Percentiles rank a stretch among this genome's conserved stretches.
Conservation (phyloP, 164 flowering plant species). For the Tinospora cordifolia region DNA sequence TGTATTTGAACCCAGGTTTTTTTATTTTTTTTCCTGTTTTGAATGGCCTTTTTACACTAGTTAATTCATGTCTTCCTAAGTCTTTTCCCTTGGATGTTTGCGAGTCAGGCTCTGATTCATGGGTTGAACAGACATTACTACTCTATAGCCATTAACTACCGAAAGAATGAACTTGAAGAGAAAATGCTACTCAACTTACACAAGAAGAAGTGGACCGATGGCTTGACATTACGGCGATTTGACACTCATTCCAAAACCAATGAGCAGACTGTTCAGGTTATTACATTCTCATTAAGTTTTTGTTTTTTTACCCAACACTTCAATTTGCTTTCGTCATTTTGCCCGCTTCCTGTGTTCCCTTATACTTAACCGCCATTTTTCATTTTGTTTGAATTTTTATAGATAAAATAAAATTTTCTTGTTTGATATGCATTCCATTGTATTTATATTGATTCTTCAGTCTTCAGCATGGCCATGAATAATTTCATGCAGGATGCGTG, state of each 20-base stretch:
- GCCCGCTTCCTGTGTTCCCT: not conserved
- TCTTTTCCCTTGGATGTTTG: not conserved
- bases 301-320: not conserved
- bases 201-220: constrained; percentile 99
- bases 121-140: constrained; percentile 93
- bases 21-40: not conserved
- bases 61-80: not conserved
- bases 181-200: constrained; percentile 61
- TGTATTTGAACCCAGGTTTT: too few species aligned
- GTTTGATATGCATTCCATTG: not conserved
- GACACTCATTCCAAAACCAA: constrained; percentile 31
- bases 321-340: not conserved
- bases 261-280: constrained; percentile 59
- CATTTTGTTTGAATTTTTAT: too few species aligned
- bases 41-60: not conserved
- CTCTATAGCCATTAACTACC: constrained; percentile 90
- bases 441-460: not conserved
- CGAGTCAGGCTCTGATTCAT: constrained; percentile 77
- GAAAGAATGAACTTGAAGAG: constrained; percentile 82
- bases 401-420: not conserved
- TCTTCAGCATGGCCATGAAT: not conserved
- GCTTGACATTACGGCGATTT: constrained; percentile 31
- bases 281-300: constrained; percentile 2
- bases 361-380: not conserved
- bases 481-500: too few species aligned